Conservation (phyloP, 441 rosid genomes). For the Viola pubescens region DNA sequence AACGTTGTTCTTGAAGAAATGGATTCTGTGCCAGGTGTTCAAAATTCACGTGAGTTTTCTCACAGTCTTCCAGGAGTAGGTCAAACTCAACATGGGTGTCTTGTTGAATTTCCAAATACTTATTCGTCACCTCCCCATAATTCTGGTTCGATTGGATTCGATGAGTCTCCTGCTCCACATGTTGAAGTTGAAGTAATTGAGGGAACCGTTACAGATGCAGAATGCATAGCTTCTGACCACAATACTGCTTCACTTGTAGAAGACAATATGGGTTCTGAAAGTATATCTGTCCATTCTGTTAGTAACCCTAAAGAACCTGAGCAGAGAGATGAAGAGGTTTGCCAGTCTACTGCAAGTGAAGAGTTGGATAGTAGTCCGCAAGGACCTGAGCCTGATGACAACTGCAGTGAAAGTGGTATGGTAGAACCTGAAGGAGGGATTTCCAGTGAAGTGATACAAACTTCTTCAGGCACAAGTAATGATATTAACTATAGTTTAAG, state of each 20-base stretch:
- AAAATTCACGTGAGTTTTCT: slow-evolving; percentile 19
- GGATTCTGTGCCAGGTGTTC: slow-evolving; percentile 24
- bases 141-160: slow-evolving; percentile 17
- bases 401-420: slow-evolving; percentile 20
- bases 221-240: slow-evolving; percentile 18
- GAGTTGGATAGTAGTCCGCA: slow-evolving; percentile 19
- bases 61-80: slow-evolving; percentile 20
- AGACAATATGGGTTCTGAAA: slow-evolving; percentile 15
- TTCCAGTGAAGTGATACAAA: slow-evolving; percentile 23
- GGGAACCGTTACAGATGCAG: slow-evolving; percentile 13
- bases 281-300: slow-evolving; percentile 23
- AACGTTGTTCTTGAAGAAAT: slow-evolving; percentile 21
- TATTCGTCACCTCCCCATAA: slow-evolving; percentile 15
- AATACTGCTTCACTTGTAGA: slow-evolving; percentile 4
- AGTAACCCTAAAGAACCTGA: slow-evolving; percentile 19
- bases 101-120: slow-evolving; percentile 16
- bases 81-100: slow-evolving; percentile 25
- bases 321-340: slow-evolving; percentile 26
- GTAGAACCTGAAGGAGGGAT: slow-evolving; percentile 26
- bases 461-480: slow-evolving; percentile 34
- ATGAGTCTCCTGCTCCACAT: slow-evolving; percentile 13
- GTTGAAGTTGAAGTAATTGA: slow-evolving; percentile 17
- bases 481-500: slow-evolving; percentile 3
- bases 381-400: slow-evolving; percentile 21
- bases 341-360: slow-evolving; percentile 26